phyloP scores from a whole-genome alignment of 2,329 filamentous ascomycete genomes.

The Fusarium fujikuroi region DNA sequence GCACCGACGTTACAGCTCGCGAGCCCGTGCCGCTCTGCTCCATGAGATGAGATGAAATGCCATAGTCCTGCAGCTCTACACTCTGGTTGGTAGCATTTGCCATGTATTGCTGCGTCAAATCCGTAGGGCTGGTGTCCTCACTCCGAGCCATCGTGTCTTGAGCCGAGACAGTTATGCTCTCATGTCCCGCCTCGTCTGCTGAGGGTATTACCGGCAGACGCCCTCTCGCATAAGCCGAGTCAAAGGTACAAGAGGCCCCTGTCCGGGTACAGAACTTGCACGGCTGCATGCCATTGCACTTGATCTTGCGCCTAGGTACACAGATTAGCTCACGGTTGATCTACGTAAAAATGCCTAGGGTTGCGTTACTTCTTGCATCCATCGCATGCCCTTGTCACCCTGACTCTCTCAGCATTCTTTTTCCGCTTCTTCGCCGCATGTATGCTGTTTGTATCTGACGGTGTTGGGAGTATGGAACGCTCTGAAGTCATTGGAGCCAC shows the following conservation, averaged over 20 bases:
- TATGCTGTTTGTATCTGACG: constrained; percentile 8
- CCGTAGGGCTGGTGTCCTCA: constrained; percentile 1
- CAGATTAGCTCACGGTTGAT: constrained; percentile 13
- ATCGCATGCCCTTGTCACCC: constrained; percentile 44
- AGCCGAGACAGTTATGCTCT: constrained; percentile 9
- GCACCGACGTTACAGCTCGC: constrained; percentile 28
- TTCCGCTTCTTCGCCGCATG: constrained; percentile 36
- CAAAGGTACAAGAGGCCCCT: constrained; percentile 37
- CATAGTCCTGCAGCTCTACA: constrained; percentile 8
- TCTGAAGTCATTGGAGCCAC: constrained; percentile 23
- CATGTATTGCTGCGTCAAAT: constrained; percentile 14
- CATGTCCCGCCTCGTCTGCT: constrained; percentile 12
- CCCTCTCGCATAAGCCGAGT: constrained; percentile 42
- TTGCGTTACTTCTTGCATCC: constrained; percentile 41
- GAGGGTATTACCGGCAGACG: constrained; percentile 35
- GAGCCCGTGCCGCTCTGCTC: background rate
- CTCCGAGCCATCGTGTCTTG: constrained; percentile 7
- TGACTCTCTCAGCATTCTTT: constrained; percentile 38
- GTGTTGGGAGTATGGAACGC: constrained; percentile 14
- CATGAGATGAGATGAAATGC: constrained; percentile 16
- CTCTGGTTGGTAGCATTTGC: background rate
- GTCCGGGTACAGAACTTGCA: constrained; percentile 40
- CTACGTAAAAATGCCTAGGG: background rate
- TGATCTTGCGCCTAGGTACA: constrained; percentile 39
- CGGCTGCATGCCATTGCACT: constrained; percentile 42